Evolutionary conservation across 1,284 basidiomycete genomes (phyloP), one percentile per base, ranked within the genome.

Genomic region (Rhodotorula mucilaginosa): DNA sequence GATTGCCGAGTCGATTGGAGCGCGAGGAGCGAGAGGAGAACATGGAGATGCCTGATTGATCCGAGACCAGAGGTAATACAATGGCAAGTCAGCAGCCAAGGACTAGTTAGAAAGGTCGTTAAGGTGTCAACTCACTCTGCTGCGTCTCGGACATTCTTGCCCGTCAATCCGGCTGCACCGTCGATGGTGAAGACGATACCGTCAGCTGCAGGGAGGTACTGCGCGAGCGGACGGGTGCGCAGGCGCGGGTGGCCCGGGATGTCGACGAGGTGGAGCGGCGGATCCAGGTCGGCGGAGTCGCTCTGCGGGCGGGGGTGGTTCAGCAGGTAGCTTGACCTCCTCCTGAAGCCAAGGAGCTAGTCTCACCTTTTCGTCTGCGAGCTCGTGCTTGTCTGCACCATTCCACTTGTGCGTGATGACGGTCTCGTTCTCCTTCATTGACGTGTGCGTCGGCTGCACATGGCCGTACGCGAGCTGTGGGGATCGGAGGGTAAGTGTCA

Each of bases 181-280:
- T 79, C 78, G 34, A 79, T 68, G 19, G 70, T 64, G 49, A 77
- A 79, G 63, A 78, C 71, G 46, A 79, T 51, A 6, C 74, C 76
- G 57, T 74, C 70, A 2, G 78, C 76, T 1, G 73, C 64, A 0
- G 77, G 74, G 7, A 79, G 72, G 69, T 74, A 72, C 51, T 77
- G 77, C n/a, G 77, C 75, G 44, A 79, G 76, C 18, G 72, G 61
- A 13, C 76, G 74, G 15, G 78, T 74, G 47, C 78, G 77, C 5
- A 79, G 67, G 12, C 78, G 77, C 23, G 77, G 71, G 64, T 79
- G 78, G 4, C 78, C 78, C 10, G 78, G 78, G 46, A 71, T 65
- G 66, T 79, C 78, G 67, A 79, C 72, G 49, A 79, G 65, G 61
- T 76, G 69, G 5, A 76, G 61, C 6, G 70, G 67, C 5, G 49